These are phyloP conservation scores for Saksenaea oblongispora DNA, from an alignment of 371 early-diverging fungal species.

Conservation along the genomic window DNA sequence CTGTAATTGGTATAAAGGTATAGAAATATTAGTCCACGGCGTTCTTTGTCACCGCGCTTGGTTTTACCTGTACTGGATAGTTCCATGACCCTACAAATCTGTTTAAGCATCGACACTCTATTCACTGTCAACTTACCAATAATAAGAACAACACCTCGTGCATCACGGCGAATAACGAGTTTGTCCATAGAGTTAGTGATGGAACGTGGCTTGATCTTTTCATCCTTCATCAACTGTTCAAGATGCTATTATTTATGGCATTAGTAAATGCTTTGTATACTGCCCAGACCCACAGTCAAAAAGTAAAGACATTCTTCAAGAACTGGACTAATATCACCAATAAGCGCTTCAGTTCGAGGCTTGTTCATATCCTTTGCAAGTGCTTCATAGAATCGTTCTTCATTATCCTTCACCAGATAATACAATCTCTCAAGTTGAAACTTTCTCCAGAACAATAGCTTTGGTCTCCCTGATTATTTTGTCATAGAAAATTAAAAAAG, in stretches of 20 bases:
- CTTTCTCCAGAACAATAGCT: slow-evolving; percentile 51
- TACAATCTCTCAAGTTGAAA: slow-evolving; percentile 70
- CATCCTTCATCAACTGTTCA: slow-evolving; percentile 62
- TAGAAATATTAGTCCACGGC: background rate
- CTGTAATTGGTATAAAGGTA: background rate
- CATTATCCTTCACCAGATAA: slow-evolving; percentile 66
- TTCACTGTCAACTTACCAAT: slow-evolving; percentile 31
- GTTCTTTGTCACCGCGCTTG: background rate
- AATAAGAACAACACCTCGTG: slow-evolving; percentile 74
- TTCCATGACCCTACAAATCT: slow-evolving; percentile 42
- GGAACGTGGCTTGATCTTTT: slow-evolving; percentile 32
- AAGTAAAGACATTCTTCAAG: slow-evolving; percentile 55
- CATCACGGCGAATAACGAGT: slow-evolving; percentile 65
- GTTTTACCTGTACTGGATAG: slow-evolving; percentile 43
- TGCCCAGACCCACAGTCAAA: slow-evolving; percentile 20
- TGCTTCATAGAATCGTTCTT: slow-evolving; percentile 60
- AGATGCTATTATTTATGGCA: slow-evolving; percentile 39
- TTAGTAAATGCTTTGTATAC: background rate
- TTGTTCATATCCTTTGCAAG: slow-evolving; percentile 68
- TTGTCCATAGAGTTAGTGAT: slow-evolving; percentile 32
- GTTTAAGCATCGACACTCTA: background rate
- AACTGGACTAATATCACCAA: slow-evolving; percentile 65
- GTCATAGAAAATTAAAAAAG: slow-evolving; percentile 25
- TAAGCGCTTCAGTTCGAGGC: slow-evolving; percentile 52
- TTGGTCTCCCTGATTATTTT: slow-evolving; percentile 30